Evolutionary conservation across 768 basidiomycete species (phyloP).

Genomic region (Kwoniella newhampshirensis): DNA sequence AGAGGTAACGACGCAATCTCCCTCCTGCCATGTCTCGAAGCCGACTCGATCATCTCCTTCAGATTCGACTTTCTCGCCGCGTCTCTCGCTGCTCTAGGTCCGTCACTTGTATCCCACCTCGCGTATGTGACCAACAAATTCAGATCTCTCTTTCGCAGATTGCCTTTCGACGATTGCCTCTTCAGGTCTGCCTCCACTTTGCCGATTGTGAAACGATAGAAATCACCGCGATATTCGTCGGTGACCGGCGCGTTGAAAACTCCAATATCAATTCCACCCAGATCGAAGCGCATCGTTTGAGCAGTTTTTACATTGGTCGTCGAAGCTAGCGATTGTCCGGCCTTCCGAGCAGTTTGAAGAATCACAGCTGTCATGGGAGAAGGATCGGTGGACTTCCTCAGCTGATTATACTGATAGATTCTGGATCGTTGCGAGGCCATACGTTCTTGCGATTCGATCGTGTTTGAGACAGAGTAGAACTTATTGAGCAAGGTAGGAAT

Average conservation of each 20-base stretch:
- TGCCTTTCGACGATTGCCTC: constrained; percentile 19
- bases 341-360: constrained; percentile 39
- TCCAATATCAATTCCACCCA: constrained; percentile 41
- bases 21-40: constrained; percentile 23
- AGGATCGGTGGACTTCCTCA: constrained; percentile 33
- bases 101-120: constrained; percentile 33
- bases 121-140: constrained; percentile 24
- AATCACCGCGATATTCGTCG: constrained; percentile 26
- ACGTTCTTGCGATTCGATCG: constrained; percentile 31
- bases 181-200: constrained; percentile 35
- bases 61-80: constrained; percentile 24
- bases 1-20: constrained; percentile 36
- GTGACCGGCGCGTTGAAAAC: constrained; percentile 34
- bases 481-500: constrained; percentile 42
- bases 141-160: constrained; percentile 31
- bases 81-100: constrained; percentile 17
- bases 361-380: constrained; percentile 42
- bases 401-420: constrained; percentile 31
- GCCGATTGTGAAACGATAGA: constrained; percentile 45
- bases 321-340: constrained; percentile 5
- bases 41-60: constrained; percentile 31
- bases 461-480: constrained; percentile 34
- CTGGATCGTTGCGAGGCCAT: constrained; percentile 43
- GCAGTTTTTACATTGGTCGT: constrained; percentile 24
- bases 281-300: constrained; percentile 41